Evolutionary conservation across 2,329 filamentous ascomycete genomes (phyloP).

Genomic region (Monosporascus sp.): DNA sequence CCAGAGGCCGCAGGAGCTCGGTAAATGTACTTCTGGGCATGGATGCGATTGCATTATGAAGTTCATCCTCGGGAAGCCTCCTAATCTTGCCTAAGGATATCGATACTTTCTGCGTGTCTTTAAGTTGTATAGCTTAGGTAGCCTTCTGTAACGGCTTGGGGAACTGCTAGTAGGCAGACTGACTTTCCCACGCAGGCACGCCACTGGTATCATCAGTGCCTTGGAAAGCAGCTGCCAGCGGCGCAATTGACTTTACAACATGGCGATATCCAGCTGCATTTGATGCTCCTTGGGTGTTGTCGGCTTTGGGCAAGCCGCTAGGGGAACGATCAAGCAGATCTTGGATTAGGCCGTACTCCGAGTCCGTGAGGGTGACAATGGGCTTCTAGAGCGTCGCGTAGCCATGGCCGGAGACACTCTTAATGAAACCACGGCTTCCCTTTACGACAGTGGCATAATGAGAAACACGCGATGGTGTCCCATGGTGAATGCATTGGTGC

Average conservation of each 20-base stretch:
- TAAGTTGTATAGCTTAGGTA: constrained; percentile 15
- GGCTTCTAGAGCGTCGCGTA: constrained; percentile 5
- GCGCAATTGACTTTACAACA: too few relatives aligned
- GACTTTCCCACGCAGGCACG: too few relatives aligned
- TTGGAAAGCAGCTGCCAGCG: too few relatives aligned
- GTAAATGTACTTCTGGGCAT: constrained; percentile 55
- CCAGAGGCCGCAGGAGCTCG: constrained; percentile 57
- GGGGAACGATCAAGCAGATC: constrained; percentile 3
- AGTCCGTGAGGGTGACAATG: constrained; percentile 1
- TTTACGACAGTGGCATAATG: background rate
- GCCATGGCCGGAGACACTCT: background rate
- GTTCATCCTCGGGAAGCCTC: constrained; percentile 15
- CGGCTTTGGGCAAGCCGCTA: background rate
- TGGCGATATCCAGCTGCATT: too few relatives aligned
- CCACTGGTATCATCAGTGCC: too few relatives aligned
- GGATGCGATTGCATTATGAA: constrained; percentile 25
- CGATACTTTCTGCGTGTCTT: constrained; percentile 17
- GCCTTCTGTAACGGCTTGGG: constrained; percentile 9
- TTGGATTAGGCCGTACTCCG: constrained; percentile 9
- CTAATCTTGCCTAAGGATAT: constrained; percentile 13
- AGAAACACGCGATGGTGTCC: background rate
- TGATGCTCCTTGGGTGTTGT: background rate
- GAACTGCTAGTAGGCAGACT: background rate
- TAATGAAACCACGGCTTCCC: too few relatives aligned
- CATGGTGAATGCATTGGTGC: constrained; percentile 12